phyloP scores from a whole-genome alignment of 345 rosid species.

The Citrus glauca region DNA sequence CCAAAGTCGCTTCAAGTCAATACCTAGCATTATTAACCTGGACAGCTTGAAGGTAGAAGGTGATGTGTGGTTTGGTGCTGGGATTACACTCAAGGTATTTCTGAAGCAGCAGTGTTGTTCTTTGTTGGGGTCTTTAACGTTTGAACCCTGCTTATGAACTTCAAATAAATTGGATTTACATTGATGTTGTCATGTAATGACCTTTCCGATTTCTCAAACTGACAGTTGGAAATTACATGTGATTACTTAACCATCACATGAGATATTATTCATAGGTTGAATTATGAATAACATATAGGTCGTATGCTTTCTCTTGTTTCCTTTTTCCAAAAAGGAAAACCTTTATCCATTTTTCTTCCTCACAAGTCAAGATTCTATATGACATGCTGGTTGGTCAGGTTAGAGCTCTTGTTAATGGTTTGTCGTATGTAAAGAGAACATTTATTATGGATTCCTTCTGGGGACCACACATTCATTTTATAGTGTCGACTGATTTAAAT shows the following conservation, averaged over 20 bases:
- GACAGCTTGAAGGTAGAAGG: slow-evolving; percentile 57
- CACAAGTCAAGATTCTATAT: neutral
- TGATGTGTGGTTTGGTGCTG: slow-evolving; percentile 69
- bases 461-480: neutral
- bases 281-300: neutral
- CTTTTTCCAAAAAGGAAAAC: neutral
- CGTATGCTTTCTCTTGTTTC: neutral
- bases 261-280: neutral
- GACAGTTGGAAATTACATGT: no score
- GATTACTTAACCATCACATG: neutral
- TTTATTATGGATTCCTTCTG: neutral
- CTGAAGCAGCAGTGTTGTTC: neutral
- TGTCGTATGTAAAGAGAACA: neutral
- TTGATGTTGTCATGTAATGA: neutral
- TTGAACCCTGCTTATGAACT: neutral
- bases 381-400: neutral
- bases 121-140: neutral
- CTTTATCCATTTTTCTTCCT: neutral
- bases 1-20: slow-evolving; percentile 44
- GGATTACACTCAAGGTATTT: slow-evolving; percentile 50
- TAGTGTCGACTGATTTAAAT: neutral
- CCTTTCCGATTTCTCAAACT: neutral
- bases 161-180: neutral
- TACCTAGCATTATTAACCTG: slow-evolving; percentile 51
- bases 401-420: neutral